Evolutionary conservation across 169 alveolate genomes (phyloP), one percentile per base, ranked within the genome.

Genomic region (Plasmodium chabaudi): DNA sequence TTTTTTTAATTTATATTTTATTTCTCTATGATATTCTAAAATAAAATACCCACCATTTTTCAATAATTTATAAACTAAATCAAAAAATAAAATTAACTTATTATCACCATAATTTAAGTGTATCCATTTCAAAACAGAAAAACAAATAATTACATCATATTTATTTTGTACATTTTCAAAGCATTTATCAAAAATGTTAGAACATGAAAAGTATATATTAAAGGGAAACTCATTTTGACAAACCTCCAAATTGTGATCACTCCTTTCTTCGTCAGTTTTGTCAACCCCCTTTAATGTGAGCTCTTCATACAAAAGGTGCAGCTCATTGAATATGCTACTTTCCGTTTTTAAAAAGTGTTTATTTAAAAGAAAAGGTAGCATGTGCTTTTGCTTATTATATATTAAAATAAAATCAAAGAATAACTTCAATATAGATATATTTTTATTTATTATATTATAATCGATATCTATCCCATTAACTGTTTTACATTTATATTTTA

Each of bases 381-480:
- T 46, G 21, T 79, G 89, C 12, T 27, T 79, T 61, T 79, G 79
- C 25, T 47, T 79, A 44, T 67, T 64, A 27, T 79, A 53, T 23
- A 79, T 57, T 53, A 67, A 64, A 39, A 79, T 46, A 65, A 79
- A 67, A 12, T 79, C 82, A 47, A 79, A 65, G 27, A 79, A 79
- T 53, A 64, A 34, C 4, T 17, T 79, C 60, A 79, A 57, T 57
- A 79, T 25, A 13, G 49, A n/a, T 9, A 79, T 5, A 51, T 79
- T 79, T 44, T 65, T 79, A 21, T 65, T 67, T 12, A 79, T 79
- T 67, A 79, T 27, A 23, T 19, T 27, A 15, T 5, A 19, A 67
- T 79, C 89, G 25, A 79, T 79, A 65, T 79, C 89, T 53, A 79
- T 79, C 59, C 55, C 89, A 79, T 79, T 79, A 15, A 79, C 89